Conservation (phyloP, 148 eudicot genomes). For the Camellia sinensis region DNA sequence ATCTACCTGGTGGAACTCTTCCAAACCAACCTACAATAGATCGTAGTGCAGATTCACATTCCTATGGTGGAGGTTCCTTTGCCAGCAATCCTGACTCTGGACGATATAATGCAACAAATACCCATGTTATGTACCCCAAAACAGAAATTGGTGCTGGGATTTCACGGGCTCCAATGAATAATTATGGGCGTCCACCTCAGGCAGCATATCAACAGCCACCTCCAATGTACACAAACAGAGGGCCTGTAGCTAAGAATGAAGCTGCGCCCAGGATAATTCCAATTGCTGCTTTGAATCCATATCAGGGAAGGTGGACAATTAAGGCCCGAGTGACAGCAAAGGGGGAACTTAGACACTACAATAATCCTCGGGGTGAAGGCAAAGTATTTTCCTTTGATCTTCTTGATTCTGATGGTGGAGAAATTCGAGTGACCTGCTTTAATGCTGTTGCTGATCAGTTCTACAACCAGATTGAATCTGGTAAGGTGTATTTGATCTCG, state of each 20-base stretch:
- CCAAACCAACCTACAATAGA: conserved; percentile 34
- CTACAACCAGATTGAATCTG: conserved; percentile 59
- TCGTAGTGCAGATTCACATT: conserved; percentile 25
- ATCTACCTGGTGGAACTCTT: conserved; percentile 28
- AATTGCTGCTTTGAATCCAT: conserved; percentile 83
- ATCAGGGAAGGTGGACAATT: conserved; percentile 87
- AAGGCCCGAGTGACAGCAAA: conserved; percentile 93
- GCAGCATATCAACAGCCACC: conserved; percentile 56
- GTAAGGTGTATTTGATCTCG: conserved; percentile 74
- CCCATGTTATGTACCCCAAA: conserved; percentile 26
- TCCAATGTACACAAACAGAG: conserved; percentile 72
- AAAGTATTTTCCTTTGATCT: conserved; percentile 95
- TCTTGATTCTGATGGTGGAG: conserved; percentile 89
- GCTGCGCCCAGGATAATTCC: conserved; percentile 80
- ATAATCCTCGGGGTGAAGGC: conserved; percentile 76
- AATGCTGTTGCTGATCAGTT: conserved; percentile 90
- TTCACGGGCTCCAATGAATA: conserved; percentile 38
- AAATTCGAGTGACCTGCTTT: conserved; percentile 89
- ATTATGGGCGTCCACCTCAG: conserved; percentile 54
- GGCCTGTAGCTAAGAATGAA: conserved; percentile 75
- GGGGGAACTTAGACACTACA: conserved; percentile 68
- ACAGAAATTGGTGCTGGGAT: conserved; percentile 37
- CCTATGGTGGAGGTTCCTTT: conserved; percentile 43
- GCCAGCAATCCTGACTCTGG: conserved; percentile 39
- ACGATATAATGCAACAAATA: conserved; percentile 30